These are phyloP conservation scores for Hirschfeldia incana DNA, from an alignment of 345 rosid species.

Conservation along the genomic window DNA sequence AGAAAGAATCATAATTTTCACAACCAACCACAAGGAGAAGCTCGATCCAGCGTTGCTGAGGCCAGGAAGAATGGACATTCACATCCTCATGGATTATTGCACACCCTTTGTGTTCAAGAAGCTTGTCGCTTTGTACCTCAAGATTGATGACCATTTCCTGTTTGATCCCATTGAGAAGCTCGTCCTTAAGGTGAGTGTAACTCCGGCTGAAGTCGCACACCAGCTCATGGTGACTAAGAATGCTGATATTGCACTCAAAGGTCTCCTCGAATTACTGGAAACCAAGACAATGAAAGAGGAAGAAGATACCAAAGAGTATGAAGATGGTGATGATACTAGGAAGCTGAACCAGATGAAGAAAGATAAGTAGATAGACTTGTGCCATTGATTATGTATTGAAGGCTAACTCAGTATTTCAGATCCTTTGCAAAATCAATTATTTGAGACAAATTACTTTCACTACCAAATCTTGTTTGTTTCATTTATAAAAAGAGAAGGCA, in stretches of 20 bases:
- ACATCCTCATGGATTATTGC: neutral
- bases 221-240: neutral
- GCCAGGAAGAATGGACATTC: neutral
- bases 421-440: neutral
- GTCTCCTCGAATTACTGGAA: neutral
- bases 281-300: neutral
- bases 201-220: neutral
- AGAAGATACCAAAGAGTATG: neutral
- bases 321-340: neutral
- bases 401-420: neutral
- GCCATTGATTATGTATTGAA: neutral
- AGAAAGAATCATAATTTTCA: neutral
- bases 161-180: neutral
- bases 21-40: neutral
- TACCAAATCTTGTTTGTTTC: neutral
- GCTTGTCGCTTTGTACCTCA: neutral
- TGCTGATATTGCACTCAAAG: neutral
- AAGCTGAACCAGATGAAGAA: neutral
- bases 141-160: neutral
- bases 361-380: neutral
- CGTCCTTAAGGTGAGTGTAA: neutral
- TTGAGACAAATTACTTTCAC: neutral
- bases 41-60: neutral
- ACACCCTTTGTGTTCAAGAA: neutral
- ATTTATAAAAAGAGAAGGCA: constrained; percentile 2